These are phyloP conservation scores for Xerocomus spinulosus DNA, from an alignment of 768 basidiomycete species.

Conservation along the genomic window DNA sequence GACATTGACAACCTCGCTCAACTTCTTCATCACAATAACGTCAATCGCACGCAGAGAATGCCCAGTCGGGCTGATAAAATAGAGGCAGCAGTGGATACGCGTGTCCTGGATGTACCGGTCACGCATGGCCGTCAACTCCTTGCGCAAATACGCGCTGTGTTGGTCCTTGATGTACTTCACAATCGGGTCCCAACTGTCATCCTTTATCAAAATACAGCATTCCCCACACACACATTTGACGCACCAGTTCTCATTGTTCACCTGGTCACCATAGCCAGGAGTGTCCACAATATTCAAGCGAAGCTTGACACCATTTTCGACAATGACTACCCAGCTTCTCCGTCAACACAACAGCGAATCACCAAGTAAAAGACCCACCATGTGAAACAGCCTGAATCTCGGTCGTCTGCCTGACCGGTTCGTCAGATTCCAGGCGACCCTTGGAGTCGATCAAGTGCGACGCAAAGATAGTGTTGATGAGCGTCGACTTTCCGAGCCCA, in stretches of 20 bases:
- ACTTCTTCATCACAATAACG: conserved; percentile 98
- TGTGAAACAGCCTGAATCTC: conserved; percentile 95
- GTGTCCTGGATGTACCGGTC: conserved; percentile 99
- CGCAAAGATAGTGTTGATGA: conserved; percentile 99
- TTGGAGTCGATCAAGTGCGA: conserved; percentile 98
- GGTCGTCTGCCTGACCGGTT: conserved; percentile 91
- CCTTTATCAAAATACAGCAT: conserved; percentile 1
- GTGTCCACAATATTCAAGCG: conserved; percentile 98
- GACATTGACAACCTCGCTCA: conserved; percentile 98
- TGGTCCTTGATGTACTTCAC: conserved; percentile 99
- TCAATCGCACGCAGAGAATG: conserved; percentile 95
- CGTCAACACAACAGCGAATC: conserved; percentile 9
- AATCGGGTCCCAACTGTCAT: conserved; percentile 93
- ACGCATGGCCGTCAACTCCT: conserved; percentile 97
- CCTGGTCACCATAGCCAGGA: conserved; percentile 95
- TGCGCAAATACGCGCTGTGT: conserved; percentile 96
- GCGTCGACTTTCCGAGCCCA: conserved; percentile 95
- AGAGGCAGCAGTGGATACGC: conserved; percentile 95
- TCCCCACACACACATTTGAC: conserved; percentile 21
- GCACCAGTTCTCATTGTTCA: conserved; percentile 98
- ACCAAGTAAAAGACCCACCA: conserved; percentile 49
- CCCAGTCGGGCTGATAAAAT: conserved; percentile 99
- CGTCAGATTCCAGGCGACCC: conserved; percentile 83
- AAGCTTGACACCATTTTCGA: conserved; percentile 92
- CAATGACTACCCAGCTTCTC: conserved; percentile 60